Conservation (phyloP, 2,329 filamentous ascomycete genomes). For the Rhynchosporium agropyri region DNA sequence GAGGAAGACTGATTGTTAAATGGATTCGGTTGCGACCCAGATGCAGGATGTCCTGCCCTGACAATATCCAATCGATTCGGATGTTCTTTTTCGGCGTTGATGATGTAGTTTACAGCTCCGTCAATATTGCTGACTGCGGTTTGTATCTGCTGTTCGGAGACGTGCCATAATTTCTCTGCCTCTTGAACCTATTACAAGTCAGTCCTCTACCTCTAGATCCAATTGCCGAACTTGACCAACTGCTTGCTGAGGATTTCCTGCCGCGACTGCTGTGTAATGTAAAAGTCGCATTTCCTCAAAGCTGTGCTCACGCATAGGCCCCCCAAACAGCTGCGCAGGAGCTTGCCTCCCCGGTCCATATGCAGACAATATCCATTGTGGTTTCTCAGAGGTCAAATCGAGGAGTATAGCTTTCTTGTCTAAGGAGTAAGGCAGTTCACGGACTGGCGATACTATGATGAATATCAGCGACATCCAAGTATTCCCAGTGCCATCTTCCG, state of each 20-base stretch:
- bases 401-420: slow-evolving; percentile 57
- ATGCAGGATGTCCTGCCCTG: slow-evolving; percentile 47
- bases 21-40: slow-evolving; percentile 45
- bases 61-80: slow-evolving; percentile 73
- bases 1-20: slow-evolving; percentile 17
- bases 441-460: slow-evolving; percentile 10
- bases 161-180: slow-evolving; percentile 62
- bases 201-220: slow-evolving; percentile 3
- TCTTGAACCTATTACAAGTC: slow-evolving; percentile 55
- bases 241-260: slow-evolving; percentile 60
- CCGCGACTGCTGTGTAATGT: slow-evolving; percentile 66
- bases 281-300: slow-evolving; percentile 86
- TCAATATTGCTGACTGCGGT: slow-evolving; percentile 68
- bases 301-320: slow-evolving; percentile 77
- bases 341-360: slow-evolving; percentile 79
- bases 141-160: slow-evolving; percentile 72
- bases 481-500: slow-evolving; percentile 13
- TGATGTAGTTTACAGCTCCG: slow-evolving; percentile 71
- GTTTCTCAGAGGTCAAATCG: slow-evolving; percentile 72
- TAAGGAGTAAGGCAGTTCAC: slow-evolving; percentile 33
- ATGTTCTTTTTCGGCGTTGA: slow-evolving; percentile 67
- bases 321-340: slow-evolving; percentile 83
- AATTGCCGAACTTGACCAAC: slow-evolving; percentile 33
- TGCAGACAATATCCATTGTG: slow-evolving; percentile 82
- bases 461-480: slow-evolving; percentile 19